Conservation (phyloP, 23 red algal species). For the Gracilaria gracilis region DNA sequence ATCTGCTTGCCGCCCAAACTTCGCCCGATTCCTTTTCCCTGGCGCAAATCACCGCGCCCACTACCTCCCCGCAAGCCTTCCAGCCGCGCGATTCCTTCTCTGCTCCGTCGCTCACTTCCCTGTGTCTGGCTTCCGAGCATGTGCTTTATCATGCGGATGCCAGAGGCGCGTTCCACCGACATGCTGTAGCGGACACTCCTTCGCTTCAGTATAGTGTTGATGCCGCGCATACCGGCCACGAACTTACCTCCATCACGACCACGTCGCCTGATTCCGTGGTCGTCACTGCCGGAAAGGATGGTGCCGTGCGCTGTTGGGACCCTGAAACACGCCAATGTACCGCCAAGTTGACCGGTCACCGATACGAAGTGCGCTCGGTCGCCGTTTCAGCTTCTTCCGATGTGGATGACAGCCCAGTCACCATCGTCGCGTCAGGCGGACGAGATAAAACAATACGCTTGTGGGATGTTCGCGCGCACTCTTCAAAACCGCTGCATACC, state of each 20-base stretch:
- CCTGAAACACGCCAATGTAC: constrained; percentile 60
- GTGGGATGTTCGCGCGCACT: constrained; percentile 79
- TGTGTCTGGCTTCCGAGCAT: constrained; percentile 8
- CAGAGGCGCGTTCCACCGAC: constrained; percentile 53
- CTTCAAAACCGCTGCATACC: constrained; percentile 28
- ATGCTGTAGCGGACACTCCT: constrained; percentile 21
- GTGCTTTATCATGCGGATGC: constrained; percentile 47
- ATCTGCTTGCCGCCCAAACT: constrained; percentile 28
- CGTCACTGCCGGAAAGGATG: constrained; percentile 79
- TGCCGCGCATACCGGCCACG: constrained; percentile 60
- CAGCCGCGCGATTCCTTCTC: neutral
- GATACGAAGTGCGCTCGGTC: constrained; percentile 73
- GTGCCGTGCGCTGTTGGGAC: constrained; percentile 80
- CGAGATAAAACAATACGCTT: constrained; percentile 78
- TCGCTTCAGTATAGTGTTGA: constrained; percentile 47
- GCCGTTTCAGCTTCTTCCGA: constrained; percentile 56
- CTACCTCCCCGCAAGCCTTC: constrained; percentile 8
- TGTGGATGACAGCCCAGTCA: constrained; percentile 31
- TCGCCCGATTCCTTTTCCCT: constrained; percentile 1
- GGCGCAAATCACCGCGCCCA: constrained; percentile 2
- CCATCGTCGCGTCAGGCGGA: constrained; percentile 76
- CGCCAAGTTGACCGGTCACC: constrained; percentile 64
- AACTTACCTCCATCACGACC: constrained; percentile 70
- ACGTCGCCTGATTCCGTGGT: constrained; percentile 35
- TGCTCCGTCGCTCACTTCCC: constrained; percentile 1